Evolutionary conservation across 805 yeast species (phyloP).

Genomic region (Wickerhamomyces silvicola): DNA sequence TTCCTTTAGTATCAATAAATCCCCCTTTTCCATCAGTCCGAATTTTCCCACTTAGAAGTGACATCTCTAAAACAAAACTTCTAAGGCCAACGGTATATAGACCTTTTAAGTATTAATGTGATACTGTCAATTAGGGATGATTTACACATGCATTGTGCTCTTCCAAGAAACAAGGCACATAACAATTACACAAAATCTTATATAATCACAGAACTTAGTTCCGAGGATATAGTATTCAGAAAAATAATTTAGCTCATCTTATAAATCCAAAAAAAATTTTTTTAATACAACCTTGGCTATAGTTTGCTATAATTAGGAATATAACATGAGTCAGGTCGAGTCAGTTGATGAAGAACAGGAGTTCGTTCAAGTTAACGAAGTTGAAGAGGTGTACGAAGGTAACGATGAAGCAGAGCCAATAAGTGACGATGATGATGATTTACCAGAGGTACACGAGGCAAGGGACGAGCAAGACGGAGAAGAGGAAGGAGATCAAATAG

Average conservation of each 20-base stretch:
- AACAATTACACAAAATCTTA: no score
- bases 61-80: background rate
- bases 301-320: no score
- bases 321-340: background rate
- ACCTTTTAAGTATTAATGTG: no score
- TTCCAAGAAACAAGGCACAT: no score
- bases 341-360: conserved; percentile 21
- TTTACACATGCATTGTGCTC: no score
- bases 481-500: conserved; percentile 45
- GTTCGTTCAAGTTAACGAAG: conserved; percentile 37
- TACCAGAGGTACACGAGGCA: conserved; percentile 23
- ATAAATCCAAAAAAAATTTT: no score
- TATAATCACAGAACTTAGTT: no score
- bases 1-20: conserved; percentile 49
- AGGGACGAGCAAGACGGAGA: conserved; percentile 21
- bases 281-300: no score
- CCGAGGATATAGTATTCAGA: no score
- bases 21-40: conserved; percentile 43
- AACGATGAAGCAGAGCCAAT: conserved; percentile 21
- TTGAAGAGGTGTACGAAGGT: conserved; percentile 32
- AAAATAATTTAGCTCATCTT: no score
- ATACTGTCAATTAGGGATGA: no score
- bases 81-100: no score
- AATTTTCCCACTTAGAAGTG: conserved; percentile 21
- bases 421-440: conserved; percentile 26